These are phyloP conservation scores for Botryotinia convoluta DNA, from an alignment of 2,329 filamentous ascomycete species.

Conservation along the genomic window DNA sequence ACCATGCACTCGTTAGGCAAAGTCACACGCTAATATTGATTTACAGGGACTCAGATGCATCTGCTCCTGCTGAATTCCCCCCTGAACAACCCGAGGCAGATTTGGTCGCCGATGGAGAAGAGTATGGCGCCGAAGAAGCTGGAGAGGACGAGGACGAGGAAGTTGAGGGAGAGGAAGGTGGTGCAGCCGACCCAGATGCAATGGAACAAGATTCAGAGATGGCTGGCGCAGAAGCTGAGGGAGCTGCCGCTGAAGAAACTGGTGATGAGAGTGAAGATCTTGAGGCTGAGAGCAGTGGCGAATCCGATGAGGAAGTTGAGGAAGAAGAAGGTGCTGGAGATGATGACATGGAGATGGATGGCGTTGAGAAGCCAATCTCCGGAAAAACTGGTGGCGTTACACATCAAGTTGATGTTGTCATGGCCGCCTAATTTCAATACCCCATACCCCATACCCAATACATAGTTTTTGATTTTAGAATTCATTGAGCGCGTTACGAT, in stretches of 20 bases:
- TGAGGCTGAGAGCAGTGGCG: slow-evolving; percentile 70
- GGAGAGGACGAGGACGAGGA: slow-evolving; percentile 70
- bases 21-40: slow-evolving; percentile 29
- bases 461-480: slow-evolving; percentile 17
- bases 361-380: slow-evolving; percentile 34
- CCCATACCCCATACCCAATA: not conserved
- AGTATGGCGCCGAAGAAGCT: slow-evolving; percentile 87
- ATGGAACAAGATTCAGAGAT: slow-evolving; percentile 70
- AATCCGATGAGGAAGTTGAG: slow-evolving; percentile 48
- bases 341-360: slow-evolving; percentile 53
- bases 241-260: slow-evolving; percentile 58
- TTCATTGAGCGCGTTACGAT: slow-evolving; percentile 15
- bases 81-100: slow-evolving; percentile 98
- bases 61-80: slow-evolving; percentile 91
- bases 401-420: slow-evolving; percentile 30
- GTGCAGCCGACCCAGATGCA: slow-evolving; percentile 42
- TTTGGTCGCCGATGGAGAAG: slow-evolving; percentile 75
- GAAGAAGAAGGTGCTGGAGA: slow-evolving; percentile 43
- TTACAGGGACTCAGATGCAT: slow-evolving; percentile 91
- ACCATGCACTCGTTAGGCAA: not conserved
- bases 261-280: slow-evolving; percentile 78
- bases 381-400: slow-evolving; percentile 21
- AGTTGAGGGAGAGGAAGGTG: slow-evolving; percentile 55
- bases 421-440: slow-evolving; percentile 19
- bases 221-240: slow-evolving; percentile 62